Conservation (phyloP, 1,284 basidiomycete genomes). For the Heimioporus retisporus region DNA sequence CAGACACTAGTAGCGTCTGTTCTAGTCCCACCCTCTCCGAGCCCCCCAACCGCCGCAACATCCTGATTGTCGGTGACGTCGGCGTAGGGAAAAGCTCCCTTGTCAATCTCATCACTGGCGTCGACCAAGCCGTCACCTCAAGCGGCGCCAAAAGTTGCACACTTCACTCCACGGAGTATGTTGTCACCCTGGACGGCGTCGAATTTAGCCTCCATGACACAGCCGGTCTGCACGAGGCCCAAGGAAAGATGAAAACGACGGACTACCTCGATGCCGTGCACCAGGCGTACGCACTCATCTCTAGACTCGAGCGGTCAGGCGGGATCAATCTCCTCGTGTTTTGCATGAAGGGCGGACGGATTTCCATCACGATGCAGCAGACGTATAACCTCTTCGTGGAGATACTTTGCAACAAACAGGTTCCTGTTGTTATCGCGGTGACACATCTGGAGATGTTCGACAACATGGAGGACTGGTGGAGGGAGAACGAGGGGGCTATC, state of each 20-base stretch:
- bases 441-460: constrained; percentile 49
- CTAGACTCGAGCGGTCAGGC: constrained; percentile 38
- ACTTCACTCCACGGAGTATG: constrained; percentile 28
- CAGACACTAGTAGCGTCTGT: constrained; percentile 19
- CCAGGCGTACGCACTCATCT: constrained; percentile 45
- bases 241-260: constrained; percentile 28
- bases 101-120: constrained; percentile 41
- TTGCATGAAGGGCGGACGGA: constrained; percentile 47
- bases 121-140: constrained; percentile 31
- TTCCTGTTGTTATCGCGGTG: constrained; percentile 48
- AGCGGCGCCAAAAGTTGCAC: constrained; percentile 34
- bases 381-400: constrained; percentile 46
- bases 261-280: constrained; percentile 42
- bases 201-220: constrained; percentile 49
- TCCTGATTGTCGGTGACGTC: constrained; percentile 39
- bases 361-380: constrained; percentile 42
- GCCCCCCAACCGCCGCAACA: constrained; percentile 29
- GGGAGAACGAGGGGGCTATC: constrained; percentile 33
- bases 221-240: constrained; percentile 50
- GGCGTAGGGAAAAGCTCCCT: constrained; percentile 46
- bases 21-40: constrained; percentile 29
- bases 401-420: constrained; percentile 37
- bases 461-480: constrained; percentile 45
- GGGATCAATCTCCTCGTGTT: constrained; percentile 52
- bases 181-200: constrained; percentile 20